phyloP scores from a whole-genome alignment of 2,329 filamentous ascomycete genomes.

The Colletotrichum cereale region DNA sequence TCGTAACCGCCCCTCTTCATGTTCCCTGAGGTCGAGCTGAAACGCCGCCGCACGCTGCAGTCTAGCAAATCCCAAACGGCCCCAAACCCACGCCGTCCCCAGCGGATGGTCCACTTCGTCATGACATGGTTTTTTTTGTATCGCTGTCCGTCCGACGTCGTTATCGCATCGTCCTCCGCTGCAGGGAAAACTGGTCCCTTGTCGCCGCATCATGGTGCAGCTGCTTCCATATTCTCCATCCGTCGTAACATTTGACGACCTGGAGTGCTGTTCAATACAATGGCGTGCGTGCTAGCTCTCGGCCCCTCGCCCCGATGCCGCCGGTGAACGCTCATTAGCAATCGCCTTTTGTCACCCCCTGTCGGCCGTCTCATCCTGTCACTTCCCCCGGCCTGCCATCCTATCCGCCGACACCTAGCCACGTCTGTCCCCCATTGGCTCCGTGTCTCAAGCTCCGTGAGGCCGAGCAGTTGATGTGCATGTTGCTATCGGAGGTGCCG shows the following conservation, averaged over 20 bases:
- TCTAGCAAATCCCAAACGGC: constrained; percentile 47
- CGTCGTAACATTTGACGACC: neutral
- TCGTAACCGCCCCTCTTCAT: constrained; percentile 8
- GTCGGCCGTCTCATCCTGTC: constrained; percentile 19
- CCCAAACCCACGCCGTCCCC: constrained; percentile 31
- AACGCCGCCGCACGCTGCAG: constrained; percentile 51
- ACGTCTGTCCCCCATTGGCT: neutral
- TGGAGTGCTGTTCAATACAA: neutral
- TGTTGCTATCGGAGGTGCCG: neutral
- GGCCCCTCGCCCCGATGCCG: neutral
- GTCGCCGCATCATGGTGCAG: constrained; percentile 4
- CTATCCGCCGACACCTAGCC: constrained; percentile 6
- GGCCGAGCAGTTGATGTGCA: neutral
- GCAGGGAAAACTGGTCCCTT: neutral
- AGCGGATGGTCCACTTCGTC: neutral
- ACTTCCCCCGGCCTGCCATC: constrained; percentile 10
- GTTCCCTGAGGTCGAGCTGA: constrained; percentile 46
- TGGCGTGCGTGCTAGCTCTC: neutral
- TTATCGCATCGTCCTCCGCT: neutral
- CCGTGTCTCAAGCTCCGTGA: neutral
- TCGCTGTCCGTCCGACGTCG: neutral
- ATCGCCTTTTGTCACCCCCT: neutral
- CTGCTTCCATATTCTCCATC: constrained; percentile 3
- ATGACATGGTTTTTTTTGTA: neutral
- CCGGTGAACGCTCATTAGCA: constrained; percentile 2